Base-by-base conservation (phyloP, 129 eudicot genomes). In the Solidago caesia region DNA sequence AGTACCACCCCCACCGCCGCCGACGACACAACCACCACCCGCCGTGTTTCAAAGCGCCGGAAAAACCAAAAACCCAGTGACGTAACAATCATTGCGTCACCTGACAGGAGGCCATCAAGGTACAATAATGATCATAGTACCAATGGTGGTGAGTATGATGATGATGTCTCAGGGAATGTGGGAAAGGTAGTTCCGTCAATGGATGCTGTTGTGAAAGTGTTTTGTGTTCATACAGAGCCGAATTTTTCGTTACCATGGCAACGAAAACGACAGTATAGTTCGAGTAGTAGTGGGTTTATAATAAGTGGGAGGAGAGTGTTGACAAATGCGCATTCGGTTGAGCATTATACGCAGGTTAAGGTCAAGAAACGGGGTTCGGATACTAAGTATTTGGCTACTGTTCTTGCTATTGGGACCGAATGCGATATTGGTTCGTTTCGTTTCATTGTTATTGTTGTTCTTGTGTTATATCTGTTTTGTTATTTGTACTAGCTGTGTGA, bases 181-280 rank as follows among this genome's bases (percentile, higher is more conserved):
- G 84, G 62, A 51, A 85, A 82, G 79, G 86, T 72, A 21, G 48
- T 82, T 45, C 82, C 86, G 60, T 82, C 86, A 71, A 85, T 85
- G 89, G 89, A 85, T 46, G 86, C 89, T 13, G 89, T 85, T 64
- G 89, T 85, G 14, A 85, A 82, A 74, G 89, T 85, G 66, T 85
- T 85, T 63, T 85, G 89, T 14, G 81, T 80, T 21, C 89, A 85
- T 49, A 85, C 87, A 21, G 89, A 80, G 60, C 89, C 89, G 48
- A 85, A 85, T 82, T 85, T 82, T 48, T 85, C 87, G 33, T 60
- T 82, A 56, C 85, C 89, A 4, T 85, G 89, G 89, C 87, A 85
- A 33, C 67, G 87, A 79, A 85, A 82, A 59, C 72, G 89, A 65
- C 89, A 85, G 81, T 85, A 82, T 52, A 85, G 89, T 60, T 85